Base-by-base conservation (phyloP, 208 protist genomes). In the Plasmodiophora brassicae region DNA sequence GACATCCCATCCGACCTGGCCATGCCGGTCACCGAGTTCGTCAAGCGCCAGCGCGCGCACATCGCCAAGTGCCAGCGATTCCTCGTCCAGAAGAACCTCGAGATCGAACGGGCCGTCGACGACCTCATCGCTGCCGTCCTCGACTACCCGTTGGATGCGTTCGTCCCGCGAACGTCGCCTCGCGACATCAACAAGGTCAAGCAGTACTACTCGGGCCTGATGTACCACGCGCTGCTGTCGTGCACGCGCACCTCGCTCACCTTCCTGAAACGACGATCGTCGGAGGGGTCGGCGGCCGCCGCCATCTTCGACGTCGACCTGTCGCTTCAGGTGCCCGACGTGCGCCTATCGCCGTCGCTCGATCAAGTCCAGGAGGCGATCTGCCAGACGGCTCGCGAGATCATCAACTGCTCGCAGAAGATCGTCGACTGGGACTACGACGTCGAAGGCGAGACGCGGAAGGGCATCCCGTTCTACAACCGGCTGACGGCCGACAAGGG, bases 301-400 rank as follows among this genome's bases (percentile, higher is more conserved):
- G 96, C 97, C 8, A 95, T 98, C 90, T 98, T 98, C 90, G 95
- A 98, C 78, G 95, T 98, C 35, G 93, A 97, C 86, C 92, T 98
- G 46, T 95, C 97, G 92, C 94, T 98, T 0, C 92, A 92, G n/a
- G 93, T 96, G 86, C 97, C 96, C 8, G 94, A 95, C 88, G 92
- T 98, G 8, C 93, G 94, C 46, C 89, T 98, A n/a, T 96, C 92
- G 88, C 97, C 97, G 14, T 96, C 96, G 1, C 92, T 98, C 20
- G 95, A 97, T 86, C 95, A 97, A 88, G 94, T 98, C 44, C 97
- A 98, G 92, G 91, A 93, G 25, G 94, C 96, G n/a, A 97, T 98
- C 92, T 97, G 97, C 90, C 93, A 96, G 90, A 94, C 93, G 83
- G 94, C 94, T 43, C 95, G 94, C 32, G 93, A 94, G 10, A 91